Conservation (phyloP, 2,329 filamentous ascomycete genomes). For the Paramyrothecium roridum region DNA sequence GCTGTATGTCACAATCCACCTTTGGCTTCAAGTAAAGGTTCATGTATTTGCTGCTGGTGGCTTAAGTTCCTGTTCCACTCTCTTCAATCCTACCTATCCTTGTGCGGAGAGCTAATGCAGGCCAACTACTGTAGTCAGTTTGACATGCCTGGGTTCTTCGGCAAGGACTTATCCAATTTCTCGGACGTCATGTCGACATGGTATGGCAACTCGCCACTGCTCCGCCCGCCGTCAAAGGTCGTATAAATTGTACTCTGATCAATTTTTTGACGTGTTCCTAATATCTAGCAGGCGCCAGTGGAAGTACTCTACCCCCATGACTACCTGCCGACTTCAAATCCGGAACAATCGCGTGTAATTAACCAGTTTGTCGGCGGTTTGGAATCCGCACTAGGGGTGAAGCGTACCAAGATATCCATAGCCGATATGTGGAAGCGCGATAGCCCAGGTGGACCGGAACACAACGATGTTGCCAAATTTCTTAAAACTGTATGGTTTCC, state of each 20-base stretch:
- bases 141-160: slow-evolving; percentile 5
- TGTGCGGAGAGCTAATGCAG: not conserved
- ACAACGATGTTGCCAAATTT: slow-evolving; percentile 1
- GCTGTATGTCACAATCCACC: no score
- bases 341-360: not conserved
- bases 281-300: not conserved
- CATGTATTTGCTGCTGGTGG: not conserved
- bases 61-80: no score
- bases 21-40: not conserved
- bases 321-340: slow-evolving; percentile 2
- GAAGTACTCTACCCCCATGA: slow-evolving; percentile 1
- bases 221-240: not conserved
- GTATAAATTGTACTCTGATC: not conserved
- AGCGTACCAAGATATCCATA: slow-evolving; percentile 1
- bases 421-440: slow-evolving; percentile 1
- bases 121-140: not conserved
- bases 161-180: not conserved
- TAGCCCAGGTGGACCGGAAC: slow-evolving; percentile 2
- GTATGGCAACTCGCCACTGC: not conserved
- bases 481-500: not conserved
- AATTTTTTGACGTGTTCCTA: not conserved
- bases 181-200: not conserved
- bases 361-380: not conserved
- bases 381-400: not conserved
- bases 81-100: not conserved